phyloP scores from a whole-genome alignment of 1,139 yeast genomes.

The Suhomyces kunorum region DNA sequence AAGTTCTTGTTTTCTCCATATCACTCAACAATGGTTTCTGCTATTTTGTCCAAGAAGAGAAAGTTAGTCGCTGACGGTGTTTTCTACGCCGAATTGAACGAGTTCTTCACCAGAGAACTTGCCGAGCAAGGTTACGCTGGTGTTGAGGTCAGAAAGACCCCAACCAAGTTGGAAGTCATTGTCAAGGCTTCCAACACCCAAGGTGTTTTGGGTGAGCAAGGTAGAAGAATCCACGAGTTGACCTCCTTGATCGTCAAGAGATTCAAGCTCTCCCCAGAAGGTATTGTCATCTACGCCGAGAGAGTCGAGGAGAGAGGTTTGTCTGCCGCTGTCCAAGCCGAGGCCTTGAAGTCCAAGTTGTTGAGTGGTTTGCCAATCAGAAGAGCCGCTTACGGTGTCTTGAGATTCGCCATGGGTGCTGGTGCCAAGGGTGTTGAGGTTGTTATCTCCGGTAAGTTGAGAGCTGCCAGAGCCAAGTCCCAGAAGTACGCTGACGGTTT shows the following conservation, averaged over 20 bases:
- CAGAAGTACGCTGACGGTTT: constrained; percentile 99
- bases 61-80: constrained; percentile 99
- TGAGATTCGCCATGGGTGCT: constrained; percentile 99
- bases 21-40: constrained; percentile 44
- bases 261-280: constrained; percentile 94
- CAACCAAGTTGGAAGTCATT: constrained; percentile 96
- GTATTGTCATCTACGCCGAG: constrained; percentile 96
- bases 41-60: constrained; percentile 80
- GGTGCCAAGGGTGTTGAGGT: constrained; percentile 99
- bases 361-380: constrained; percentile 99
- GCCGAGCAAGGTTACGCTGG: constrained; percentile 99
- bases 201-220: constrained; percentile 99
- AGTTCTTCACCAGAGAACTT: constrained; percentile 99
- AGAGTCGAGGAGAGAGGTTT: constrained; percentile 99
- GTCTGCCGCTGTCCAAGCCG: constrained; percentile 99
- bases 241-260: constrained; percentile 98
- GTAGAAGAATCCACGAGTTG: constrained; percentile 99
- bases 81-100: constrained; percentile 99
- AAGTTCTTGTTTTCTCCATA: constrained; percentile 10
- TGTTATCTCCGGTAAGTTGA: constrained; percentile 98
- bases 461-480: constrained; percentile 99
- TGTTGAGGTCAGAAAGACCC: constrained; percentile 99
- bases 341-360: constrained; percentile 97
- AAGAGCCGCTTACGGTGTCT: constrained; percentile 99
- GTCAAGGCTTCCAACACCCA: constrained; percentile 99